Base-by-base conservation (phyloP, 371 early-diverging fungal genomes). In the Coemansia sp. region DNA sequence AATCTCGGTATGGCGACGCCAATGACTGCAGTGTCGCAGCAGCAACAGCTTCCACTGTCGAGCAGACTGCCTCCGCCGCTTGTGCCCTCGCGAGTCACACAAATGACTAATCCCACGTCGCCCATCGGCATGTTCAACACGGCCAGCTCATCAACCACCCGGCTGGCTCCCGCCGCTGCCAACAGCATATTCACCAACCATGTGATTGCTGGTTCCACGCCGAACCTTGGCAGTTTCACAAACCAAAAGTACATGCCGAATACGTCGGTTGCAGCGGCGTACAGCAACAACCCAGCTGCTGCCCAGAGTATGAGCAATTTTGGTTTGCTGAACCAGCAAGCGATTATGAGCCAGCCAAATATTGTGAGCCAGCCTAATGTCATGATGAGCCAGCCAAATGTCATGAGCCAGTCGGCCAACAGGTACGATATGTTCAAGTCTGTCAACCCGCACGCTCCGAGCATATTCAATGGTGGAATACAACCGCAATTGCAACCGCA, bases 391-490 rank as follows among this genome's bases (percentile, higher is more conserved):
- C 40, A 37, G 28, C 25, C 28, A 0, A 16, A 11, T 48, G 44
- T 58, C 37, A 14, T 42, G 28, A 23, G 16, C 39, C 40, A 37
- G 28, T 20, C 28, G 0, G 68, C 58, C 6, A 68, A 20, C 64
- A 62, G 65, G 28, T 74, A 74, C 56, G 75, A 74, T n/a, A 16
- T 74, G 55, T 69, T 74, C 70, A 69, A 69, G 63, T 56, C 70
- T 0, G 40, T 74, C 60, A 74, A 69, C 28, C 75, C 75, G 37
- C 70, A 70, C 18, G 70, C 68, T 0, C 75, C 75, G 0, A 66
- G 75, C 53, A 53, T 74, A 26, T 70, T 74, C 42, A 62, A 23
- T 3, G 52, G 57, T 42, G 47, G 28, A 2, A 1, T 47, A 53
- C 64, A 58, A 16, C 44, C 39, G 30, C 21, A 18, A 9, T 23